Evolutionary conservation across 179 eudicot genomes (phyloP), one percentile per base, ranked within the genome.

Genomic region (Pouteria campechiana): DNA sequence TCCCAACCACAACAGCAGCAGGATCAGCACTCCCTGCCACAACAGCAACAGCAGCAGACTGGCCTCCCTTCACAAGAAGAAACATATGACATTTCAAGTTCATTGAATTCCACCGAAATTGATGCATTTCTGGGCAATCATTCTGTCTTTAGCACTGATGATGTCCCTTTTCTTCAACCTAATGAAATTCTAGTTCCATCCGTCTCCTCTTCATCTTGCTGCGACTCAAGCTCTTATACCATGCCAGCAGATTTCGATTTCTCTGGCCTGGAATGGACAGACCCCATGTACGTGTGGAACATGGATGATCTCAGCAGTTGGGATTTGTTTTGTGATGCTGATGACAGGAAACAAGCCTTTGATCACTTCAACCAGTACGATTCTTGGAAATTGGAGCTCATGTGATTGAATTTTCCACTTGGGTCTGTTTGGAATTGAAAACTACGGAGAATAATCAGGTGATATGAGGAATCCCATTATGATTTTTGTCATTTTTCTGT

Each of bases 91-190:
- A 25, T 31, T 25, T 49, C 22, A 32, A 33, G 49, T 25, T 3
- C 18, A 11, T 12, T 23, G 30, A 17, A 44, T 53, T 44, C 41
- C 16, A 35, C 45, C 40, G 16, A 48, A 43, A 7, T 41, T 25
- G 52, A 53, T 8, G 32, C 36, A 16, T 20, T 46, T 11, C 44
- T 55, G 51, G 70, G 63, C 17, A 12, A 48, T 22, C 58, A 46
- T 23, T 50, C 55, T 46, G 72, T 43, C 30, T 73, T 73, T 24
- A 55, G 72, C 52, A 51, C 54, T n/a, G 79, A 73, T 46, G 83
- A 76, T 50, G 70, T 72, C 3, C 83, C 79, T 9, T 7, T 71
- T 25, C 50, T 71, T 32, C 56, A 67, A 25, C 68, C 74, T 4
- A 56, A 75, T 43, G 81, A 75, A 25, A 70, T 75, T 17, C 29